Evolutionary conservation across 179 eudicot genomes (phyloP).

Genomic region (Silene coronaria): DNA sequence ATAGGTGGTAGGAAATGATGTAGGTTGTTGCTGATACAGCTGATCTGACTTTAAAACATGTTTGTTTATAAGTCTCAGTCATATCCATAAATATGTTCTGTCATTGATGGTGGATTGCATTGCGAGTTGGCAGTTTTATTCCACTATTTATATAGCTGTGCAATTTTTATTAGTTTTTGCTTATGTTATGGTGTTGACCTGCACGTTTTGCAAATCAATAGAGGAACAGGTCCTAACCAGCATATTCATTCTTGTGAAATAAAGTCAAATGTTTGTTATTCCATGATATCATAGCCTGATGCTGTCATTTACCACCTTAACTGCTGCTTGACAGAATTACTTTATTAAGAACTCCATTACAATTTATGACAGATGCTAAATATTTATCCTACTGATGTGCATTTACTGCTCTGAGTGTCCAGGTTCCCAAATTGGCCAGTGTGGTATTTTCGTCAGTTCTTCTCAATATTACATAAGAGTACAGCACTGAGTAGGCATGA

Average conservation of each 20-base stretch:
- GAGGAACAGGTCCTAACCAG: constrained; percentile 6
- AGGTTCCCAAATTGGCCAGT: neutral
- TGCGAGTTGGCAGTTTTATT: constrained; percentile 16
- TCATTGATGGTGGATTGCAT: constrained; percentile 6
- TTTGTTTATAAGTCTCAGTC: constrained; percentile 20
- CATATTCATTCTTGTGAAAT: neutral
- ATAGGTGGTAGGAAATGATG: constrained; percentile 6
- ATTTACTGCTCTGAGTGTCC: neutral
- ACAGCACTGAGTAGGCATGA: neutral
- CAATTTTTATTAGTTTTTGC: constrained; percentile 15
- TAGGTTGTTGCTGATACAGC: constrained; percentile 14
- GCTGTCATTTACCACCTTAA: neutral
- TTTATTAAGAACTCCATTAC: neutral
- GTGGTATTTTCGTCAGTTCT: neutral
- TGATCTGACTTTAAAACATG: constrained; percentile 16
- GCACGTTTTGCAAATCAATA: constrained; percentile 23
- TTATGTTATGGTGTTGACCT: constrained; percentile 28
- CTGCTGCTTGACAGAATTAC: neutral
- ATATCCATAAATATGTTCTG: constrained; percentile 16
- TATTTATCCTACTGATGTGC: neutral
- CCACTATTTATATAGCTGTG: constrained; percentile 11
- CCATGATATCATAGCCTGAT: constrained; percentile 14
- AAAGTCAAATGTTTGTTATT: constrained; percentile 24
- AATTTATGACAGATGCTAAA: neutral
- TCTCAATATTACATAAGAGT: neutral